Evolutionary conservation across 2,329 filamentous ascomycete genomes (phyloP), one percentile per base, ranked within the genome.

Genomic region (Sordariomycetes sp.): DNA sequence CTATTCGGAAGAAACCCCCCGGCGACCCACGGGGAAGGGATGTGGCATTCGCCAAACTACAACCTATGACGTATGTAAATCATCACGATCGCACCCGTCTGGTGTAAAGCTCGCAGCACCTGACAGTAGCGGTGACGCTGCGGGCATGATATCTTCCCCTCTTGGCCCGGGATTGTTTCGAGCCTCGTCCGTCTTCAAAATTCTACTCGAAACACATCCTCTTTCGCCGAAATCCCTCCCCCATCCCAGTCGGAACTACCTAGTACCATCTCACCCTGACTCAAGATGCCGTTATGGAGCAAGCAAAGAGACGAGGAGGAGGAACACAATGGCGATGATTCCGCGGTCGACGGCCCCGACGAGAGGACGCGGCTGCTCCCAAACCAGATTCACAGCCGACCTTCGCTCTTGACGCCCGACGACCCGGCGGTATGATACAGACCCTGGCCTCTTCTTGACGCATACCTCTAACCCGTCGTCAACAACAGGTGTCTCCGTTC

Each of bases 401-500:
- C 68, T 22, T 68, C 62, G 8, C 62, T 72, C 53, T 68, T 76
- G 25, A 66, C 66, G 10, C 73, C 74, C 24, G 74, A 76, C 58
- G 74, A 76, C 59, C 74, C 74, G 11, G 74, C 74, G n/a, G 74
- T 64, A 60, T 24, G 62, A 3, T 28, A 32, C 20, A 25, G 18
- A 10, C 40, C 20, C 28, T 12, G 4, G 11, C 16, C 20, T 20
- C 20, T 34, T 18, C 46, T 20, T 34, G 12, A 54, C 6, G 18
- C n/a, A 28, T 22, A 16, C 20, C 40, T n/a, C 35, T 58, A 25
- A 54, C 24, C 6, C 46, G 22, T 24, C 34, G 7, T 20, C n/a
- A 10, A 11, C 12, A 20, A 48, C 37, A 65, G 65, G 89, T 96
- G 71, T 89, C 90, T 3, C 94, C 94, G 0, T 97, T 97, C 74